Base-by-base conservation (phyloP, 495 filamentous ascomycete genomes). In the Entonaema liquescens region DNA sequence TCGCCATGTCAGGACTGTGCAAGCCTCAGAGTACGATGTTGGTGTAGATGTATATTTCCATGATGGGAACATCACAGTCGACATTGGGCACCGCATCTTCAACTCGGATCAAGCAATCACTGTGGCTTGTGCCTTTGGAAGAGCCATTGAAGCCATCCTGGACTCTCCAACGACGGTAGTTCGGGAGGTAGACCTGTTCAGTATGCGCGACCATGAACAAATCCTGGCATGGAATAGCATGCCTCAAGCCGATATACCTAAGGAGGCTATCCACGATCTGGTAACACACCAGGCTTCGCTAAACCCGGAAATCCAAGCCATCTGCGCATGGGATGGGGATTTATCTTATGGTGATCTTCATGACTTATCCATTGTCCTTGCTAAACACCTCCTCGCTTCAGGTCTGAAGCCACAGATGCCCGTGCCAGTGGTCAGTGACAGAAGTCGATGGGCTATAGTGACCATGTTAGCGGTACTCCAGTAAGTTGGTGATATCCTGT, bases 381-480 rank as follows among this genome's bases (percentile, higher is more conserved):
- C 81, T 12, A 80, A 81, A 38, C 73, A 80, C 42, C 74, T 84
- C 13, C 65, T 82, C 5, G 80, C 82, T 33, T 73, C 76, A 13
- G 82, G 82, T 0, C 69, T 84, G 15, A 79, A 79, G 13, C 80
- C 79, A 0, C 80, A 79, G 23, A 76, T 76, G 7, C 78, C 83
- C 4, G 78, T 85, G 3, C 83, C 83, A 1, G 80, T 85, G 31
- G 78, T 83, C 2, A 75, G 84, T 62, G 77, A 82, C 40, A 85
- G 84, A 73, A 77, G 78, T 55, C 74, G 78, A 40, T 80, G 83
- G 58, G 79, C 82, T 12, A 74, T 82, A 11, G 78, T 85, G 28
- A 80, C 82, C 21, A 84, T 85, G 80, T 62, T 85, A 19, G 79
- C 81, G 9, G 79, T 84, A 11, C 67, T 84, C 8, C 81, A 83